A percentile compares a stretch with the other conserved stretches of the same genome.
These are phyloP conservation scores for Coemansia sp. DNA, from an alignment of 371 early-diverging fungal species.

Conservation along the genomic window DNA sequence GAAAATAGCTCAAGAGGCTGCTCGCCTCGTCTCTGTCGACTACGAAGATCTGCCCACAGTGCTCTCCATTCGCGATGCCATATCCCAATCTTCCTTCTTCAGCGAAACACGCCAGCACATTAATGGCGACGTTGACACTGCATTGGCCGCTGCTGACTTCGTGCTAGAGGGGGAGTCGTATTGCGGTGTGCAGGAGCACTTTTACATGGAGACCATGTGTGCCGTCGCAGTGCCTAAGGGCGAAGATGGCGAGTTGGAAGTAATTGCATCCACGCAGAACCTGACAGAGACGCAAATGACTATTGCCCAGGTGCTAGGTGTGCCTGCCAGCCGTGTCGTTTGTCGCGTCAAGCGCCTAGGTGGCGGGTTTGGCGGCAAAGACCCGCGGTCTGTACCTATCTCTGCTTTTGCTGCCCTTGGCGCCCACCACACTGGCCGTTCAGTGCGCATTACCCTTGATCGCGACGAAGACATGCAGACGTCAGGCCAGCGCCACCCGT, in stretches of 20 bases:
- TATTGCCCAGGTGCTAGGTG: slow-evolving; percentile 64
- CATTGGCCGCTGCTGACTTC: slow-evolving; percentile 54
- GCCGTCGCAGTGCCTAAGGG: slow-evolving; percentile 65
- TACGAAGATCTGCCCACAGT: slow-evolving; percentile 66
- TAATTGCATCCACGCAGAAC: slow-evolving; percentile 72
- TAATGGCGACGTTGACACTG: slow-evolving; percentile 59
- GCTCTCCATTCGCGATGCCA: slow-evolving; percentile 71
- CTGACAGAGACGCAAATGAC: slow-evolving; percentile 66
- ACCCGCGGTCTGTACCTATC: slow-evolving; percentile 68
- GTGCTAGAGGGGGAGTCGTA: slow-evolving; percentile 60
- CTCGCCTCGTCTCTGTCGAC: slow-evolving; percentile 62
- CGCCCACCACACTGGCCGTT: slow-evolving; percentile 51
- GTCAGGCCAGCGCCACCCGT: slow-evolving; percentile 76
- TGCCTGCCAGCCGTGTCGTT: slow-evolving; percentile 61
- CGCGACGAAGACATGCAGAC: slow-evolving; percentile 78
- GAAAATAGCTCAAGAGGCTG: slow-evolving; percentile 62
- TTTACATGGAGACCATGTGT: slow-evolving; percentile 75
- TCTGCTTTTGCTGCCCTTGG: slow-evolving; percentile 56
- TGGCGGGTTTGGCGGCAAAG: slow-evolving; percentile 85
- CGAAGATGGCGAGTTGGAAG: slow-evolving; percentile 71
- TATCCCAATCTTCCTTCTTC: slow-evolving; percentile 61
- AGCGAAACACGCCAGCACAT: slow-evolving; percentile 53
- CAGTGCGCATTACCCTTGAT: slow-evolving; percentile 70
- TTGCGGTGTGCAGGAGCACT: slow-evolving; percentile 75
- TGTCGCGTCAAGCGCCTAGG: slow-evolving; percentile 73